Percentiles rank a stretch among this genome's conserved stretches.
These are phyloP conservation scores for Condylostoma magnum DNA, from an alignment of 169 alveolate species.

Conservation along the genomic window DNA sequence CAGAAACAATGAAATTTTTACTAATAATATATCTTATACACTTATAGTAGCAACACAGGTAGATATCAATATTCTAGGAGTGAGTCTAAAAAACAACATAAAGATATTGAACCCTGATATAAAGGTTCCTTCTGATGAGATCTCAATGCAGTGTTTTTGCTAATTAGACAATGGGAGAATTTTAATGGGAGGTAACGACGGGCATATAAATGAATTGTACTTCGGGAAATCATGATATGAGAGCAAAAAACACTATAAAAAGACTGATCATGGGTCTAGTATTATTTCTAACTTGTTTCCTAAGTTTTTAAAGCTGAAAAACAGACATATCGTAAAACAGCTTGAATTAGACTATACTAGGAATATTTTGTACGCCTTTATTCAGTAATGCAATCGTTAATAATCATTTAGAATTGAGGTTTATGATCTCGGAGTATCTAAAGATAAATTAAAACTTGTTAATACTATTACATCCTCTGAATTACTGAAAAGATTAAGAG, in stretches of 20 bases:
- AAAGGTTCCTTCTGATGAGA: constrained; percentile 3
- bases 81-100: not conserved
- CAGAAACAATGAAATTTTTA: constrained; percentile 18
- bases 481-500: constrained; percentile 9
- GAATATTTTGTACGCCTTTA: constrained; percentile 14
- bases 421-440: constrained; percentile 6
- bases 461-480: not conserved
- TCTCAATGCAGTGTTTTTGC: not conserved
- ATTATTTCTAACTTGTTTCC: not conserved
- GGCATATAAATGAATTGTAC: constrained; percentile 14
- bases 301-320: not conserved
- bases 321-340: not conserved
- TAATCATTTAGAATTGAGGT: constrained; percentile 21
- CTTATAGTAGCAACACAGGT: constrained; percentile 4
- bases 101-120: not conserved
- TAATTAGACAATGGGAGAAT: constrained; percentile 13
- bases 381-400: not conserved
- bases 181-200: constrained; percentile 18
- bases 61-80: constrained; percentile 7
- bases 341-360: not conserved
- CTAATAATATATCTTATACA: not conserved
- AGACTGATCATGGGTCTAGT: not conserved
- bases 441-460: not conserved
- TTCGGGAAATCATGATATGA: constrained; percentile 5
- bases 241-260: not conserved